Evolutionary conservation across 306 rosid genomes (phyloP).

Genomic region (Argentina anserina): DNA sequence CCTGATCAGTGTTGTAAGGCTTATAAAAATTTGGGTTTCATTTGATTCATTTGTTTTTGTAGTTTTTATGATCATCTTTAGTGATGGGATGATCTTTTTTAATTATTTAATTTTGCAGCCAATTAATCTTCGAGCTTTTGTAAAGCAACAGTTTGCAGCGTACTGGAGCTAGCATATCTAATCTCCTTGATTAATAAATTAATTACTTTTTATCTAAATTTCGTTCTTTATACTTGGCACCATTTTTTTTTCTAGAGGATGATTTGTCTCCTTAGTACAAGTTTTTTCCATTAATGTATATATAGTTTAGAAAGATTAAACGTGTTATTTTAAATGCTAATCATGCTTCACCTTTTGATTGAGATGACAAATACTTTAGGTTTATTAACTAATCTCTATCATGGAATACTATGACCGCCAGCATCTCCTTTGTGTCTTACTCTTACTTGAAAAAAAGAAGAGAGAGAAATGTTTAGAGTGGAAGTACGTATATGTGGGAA

Average conservation of each 20-base stretch:
- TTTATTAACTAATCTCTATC: neutral
- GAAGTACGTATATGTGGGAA: neutral
- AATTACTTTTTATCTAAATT: neutral
- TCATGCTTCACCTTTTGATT: neutral
- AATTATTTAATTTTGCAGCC: conserved; percentile 1
- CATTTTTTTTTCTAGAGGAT: conserved; percentile 6
- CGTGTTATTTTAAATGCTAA: neutral
- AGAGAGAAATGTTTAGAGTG: neutral
- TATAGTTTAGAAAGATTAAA: neutral
- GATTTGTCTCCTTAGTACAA: conserved; percentile 23
- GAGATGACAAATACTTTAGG: conserved; percentile 4
- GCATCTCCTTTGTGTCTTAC: neutral
- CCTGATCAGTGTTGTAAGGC: neutral
- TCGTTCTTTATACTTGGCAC: conserved; percentile 9
- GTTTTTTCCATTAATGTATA: neutral
- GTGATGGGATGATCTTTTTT: neutral
- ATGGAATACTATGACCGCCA: neutral
- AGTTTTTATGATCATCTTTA: neutral
- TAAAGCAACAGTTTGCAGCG: conserved; percentile 12
- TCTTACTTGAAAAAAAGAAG: neutral
- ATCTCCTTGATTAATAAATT: neutral
- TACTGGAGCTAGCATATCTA: conserved; percentile 20
- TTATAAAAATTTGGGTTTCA: neutral
- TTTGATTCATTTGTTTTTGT: neutral
- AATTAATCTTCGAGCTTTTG: conserved; percentile 18